Conservation (phyloP, 2,329 filamentous ascomycete genomes). For the Clarireedia paspali region DNA sequence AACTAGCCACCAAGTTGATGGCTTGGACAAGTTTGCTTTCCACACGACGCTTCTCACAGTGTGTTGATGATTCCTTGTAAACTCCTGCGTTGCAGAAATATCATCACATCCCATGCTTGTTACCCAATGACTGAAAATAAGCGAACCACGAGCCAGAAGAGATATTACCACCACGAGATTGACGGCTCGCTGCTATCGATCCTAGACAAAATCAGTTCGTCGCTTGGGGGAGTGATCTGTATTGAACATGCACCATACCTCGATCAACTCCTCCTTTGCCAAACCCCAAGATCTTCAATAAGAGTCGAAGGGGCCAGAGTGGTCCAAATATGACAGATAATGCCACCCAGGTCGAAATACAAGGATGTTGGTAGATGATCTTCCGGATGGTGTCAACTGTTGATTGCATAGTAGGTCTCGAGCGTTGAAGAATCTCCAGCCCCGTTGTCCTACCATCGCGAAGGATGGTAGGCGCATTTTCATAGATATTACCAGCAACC, state of each 20-base stretch:
- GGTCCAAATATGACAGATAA: not conserved
- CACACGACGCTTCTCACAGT: no score
- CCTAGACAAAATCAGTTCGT: not conserved
- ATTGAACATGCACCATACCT: not conserved
- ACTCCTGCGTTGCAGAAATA: not conserved
- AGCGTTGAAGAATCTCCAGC: not conserved
- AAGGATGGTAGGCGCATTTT: not conserved
- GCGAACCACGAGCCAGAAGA: not conserved
- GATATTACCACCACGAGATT: not conserved
- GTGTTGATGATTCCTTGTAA: no score
- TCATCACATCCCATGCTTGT: not conserved
- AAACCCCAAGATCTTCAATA: slow-evolving; percentile 4
- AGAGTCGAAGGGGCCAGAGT: not conserved
- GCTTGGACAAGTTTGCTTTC: no score
- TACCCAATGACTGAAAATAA: not conserved
- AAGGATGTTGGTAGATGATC: not conserved
- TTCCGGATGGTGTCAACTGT: not conserved
- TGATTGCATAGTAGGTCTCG: not conserved
- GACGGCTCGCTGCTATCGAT: not conserved
- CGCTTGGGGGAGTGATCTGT: not conserved
- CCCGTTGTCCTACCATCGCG: not conserved
- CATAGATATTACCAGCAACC: not conserved
- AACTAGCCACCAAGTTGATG: no score
- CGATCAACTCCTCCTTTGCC: not conserved
- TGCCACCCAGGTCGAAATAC: not conserved